Conservation (phyloP, 163 green algal species). For the Scenedesmus sp. region DNA sequence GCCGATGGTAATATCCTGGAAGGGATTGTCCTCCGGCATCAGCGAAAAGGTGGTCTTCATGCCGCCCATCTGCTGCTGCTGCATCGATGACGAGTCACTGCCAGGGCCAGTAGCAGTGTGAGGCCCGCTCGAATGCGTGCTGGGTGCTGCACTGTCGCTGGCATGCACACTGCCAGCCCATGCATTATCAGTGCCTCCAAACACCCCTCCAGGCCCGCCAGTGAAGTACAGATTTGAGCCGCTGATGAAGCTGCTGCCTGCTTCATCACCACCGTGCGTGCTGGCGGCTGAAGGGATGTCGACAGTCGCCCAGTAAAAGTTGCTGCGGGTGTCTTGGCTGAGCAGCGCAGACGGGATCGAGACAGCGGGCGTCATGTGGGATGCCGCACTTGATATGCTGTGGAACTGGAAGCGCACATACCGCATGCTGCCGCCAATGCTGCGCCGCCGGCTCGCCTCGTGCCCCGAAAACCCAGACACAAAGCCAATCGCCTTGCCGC, state of each 20-base stretch:
- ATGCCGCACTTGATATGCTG: constrained; percentile 9
- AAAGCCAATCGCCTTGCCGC: background rate
- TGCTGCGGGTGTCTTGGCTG: constrained; percentile 14
- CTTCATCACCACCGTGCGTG: constrained; percentile 6
- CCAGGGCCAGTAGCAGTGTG: constrained; percentile 15
- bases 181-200: background rate
- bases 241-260: background rate
- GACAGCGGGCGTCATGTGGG: constrained; percentile 25
- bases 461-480: background rate
- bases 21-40: constrained; percentile 64
- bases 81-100: background rate
- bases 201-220: background rate
- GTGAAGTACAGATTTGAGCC: background rate
- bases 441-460: constrained; percentile 1
- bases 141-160: background rate
- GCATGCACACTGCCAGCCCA: background rate
- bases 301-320: constrained; percentile 51
- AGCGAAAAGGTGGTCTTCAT: constrained; percentile 52
- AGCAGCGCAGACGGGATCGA: constrained; percentile 37
- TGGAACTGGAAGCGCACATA: constrained; percentile 52
- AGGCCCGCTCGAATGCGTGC: constrained; percentile 12
- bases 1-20: constrained; percentile 75
- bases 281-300: constrained; percentile 18
- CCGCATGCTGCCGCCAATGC: constrained; percentile 25
- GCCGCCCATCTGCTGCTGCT: background rate